Evolutionary conservation across 768 basidiomycete species (phyloP).

Genomic region (Rhodosporidiobolus odoratus): DNA sequence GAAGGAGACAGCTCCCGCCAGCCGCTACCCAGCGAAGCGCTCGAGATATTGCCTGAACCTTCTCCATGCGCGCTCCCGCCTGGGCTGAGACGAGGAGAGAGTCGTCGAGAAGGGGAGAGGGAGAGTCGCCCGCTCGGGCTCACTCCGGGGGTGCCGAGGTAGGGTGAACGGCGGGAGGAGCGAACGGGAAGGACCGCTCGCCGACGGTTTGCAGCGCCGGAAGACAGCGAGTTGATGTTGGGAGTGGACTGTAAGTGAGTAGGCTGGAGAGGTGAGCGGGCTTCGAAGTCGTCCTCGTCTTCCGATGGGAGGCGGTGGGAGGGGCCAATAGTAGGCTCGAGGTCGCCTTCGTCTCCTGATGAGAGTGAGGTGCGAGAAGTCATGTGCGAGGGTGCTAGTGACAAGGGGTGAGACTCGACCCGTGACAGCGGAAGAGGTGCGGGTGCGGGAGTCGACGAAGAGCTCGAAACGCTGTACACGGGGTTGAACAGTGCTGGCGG

Average conservation of each 20-base stretch:
- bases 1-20: neutral
- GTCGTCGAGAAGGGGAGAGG: neutral
- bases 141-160: neutral
- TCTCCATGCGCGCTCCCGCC: too few relatives aligned
- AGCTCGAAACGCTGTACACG: too few relatives aligned
- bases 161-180: neutral
- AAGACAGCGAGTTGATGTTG: neutral
- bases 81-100: neutral
- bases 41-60: neutral
- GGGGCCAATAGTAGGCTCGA: neutral
- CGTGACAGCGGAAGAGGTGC: too few relatives aligned
- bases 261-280: conserved; percentile 18
- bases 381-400: too few relatives aligned
- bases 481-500: too few relatives aligned
- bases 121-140: too few relatives aligned
- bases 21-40: neutral
- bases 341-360: neutral
- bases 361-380: too few relatives aligned
- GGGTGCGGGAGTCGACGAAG: too few relatives aligned
- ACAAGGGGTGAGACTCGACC: too few relatives aligned
- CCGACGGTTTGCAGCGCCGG: neutral
- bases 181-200: neutral
- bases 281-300: conserved; percentile 3
- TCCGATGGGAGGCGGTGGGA: neutral
- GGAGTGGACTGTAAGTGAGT: neutral